Base-by-base conservation (phyloP, 192 early-diverging fungal species). In the Linnemannia zychae region DNA sequence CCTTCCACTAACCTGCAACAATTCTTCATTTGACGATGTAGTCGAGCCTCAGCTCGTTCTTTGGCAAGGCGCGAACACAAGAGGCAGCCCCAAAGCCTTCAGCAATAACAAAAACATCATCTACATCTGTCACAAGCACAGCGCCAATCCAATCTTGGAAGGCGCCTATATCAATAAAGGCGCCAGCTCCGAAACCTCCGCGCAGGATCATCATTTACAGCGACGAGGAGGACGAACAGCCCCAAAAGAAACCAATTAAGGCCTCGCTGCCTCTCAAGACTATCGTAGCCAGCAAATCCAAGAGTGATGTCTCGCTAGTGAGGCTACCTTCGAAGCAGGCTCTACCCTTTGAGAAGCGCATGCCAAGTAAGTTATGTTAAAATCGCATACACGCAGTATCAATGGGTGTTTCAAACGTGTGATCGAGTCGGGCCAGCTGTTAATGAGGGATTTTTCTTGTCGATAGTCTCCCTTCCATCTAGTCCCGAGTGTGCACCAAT, bases 311-410 rank as follows among this genome's bases (percentile, higher is more conserved):
- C 5, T 16, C 47, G 16, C 36, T 18, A 53, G 4, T 20, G 34
- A 34, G 5, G 53, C 50, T 53, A 4, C 38, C 34, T 24, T 0
- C 13, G 12, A 52, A 72, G 15, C 24, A 11, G 17, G 50, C 50
- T 7, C 0, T 76, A 11, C 80, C 80, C 22, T 81, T 81, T 67
- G 80, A 81, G 34, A 74, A 81, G 7, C 80, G 80, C 12, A 81
- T 81, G 80, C 80, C 80, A 76, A 70, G 80, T 75, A 76, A 57
- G 52, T 22, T 28, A n/a, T n/a, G n/a, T n/a, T n/a, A n/a, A n/a
- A n/a, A n/a, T n/a, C n/a, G n/a, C 24, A 34, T 75, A 4, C 34
- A 22, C 9, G 24, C n/a, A n/a, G n/a, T n/a, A n/a, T n/a, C n/a
- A n/a, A n/a, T n/a, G n/a, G n/a, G n/a, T n/a, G n/a, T n/a, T n/a